Base-by-base conservation (phyloP, 345 rosid genomes). In the Hibiscus mutabilis region DNA sequence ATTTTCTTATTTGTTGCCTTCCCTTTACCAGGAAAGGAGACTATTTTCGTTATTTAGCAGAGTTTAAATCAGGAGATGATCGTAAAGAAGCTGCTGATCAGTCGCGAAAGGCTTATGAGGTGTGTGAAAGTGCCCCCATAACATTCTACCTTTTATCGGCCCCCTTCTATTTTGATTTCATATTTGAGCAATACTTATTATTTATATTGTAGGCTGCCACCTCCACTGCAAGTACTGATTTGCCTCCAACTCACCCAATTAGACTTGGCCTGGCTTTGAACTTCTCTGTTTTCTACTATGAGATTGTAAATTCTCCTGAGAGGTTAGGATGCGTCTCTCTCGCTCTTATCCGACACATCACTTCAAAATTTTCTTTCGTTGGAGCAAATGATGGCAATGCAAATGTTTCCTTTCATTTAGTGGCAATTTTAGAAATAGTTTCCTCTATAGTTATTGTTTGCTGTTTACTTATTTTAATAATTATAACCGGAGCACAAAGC, bases 271-370 rank as follows among this genome's bases (percentile, higher is more conserved):
- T 88, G 81, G 93, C 96, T 51, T 83, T 91, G 63, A 91, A 89
- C 84, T 91, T 89, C 84, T 89, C 96, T 7, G 96, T 88, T 69
- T 91, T 89, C 82, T 88, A 86, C 80, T 89, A 88, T 70, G 97
- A 92, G 81, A 89, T 92, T 66, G 76, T 92, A 76, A 92, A 89
- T 71, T 91, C 94, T 6, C 89, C 92, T 25, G 96, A 92, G 73
- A 84, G 91, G 84, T 90, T 79, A 72, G 71, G 60, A 66, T 75
- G 74, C 67, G 42, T 18, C 69, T 46, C 68, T 66, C 27, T 18
- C 24, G 2, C 46, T 33, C 53, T 15, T 42, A 2, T 33, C 19
- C 49, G 1, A 52, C 4, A 14, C 35, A 46, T 22, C 18, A 9
- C 59, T 22, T 15, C 7, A 62, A 62, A 62, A 33, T 31, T 16